Evolutionary conservation across 768 basidiomycete species (phyloP), one percentile per base, ranked within the genome.

Genomic region (Boletus huronensis): DNA sequence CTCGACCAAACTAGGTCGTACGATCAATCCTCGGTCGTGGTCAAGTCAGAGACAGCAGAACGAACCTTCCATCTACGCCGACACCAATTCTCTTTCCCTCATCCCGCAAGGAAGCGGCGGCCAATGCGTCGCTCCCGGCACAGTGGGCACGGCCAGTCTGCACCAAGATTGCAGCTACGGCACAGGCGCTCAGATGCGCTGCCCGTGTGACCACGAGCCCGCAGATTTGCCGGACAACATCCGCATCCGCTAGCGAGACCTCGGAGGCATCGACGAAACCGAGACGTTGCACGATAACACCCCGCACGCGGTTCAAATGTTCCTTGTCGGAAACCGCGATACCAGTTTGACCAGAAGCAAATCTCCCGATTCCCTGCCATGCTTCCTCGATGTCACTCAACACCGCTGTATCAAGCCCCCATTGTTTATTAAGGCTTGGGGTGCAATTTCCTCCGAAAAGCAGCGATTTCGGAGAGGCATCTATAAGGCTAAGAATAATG

Each of bases 341-440:
- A 23, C 29, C 31, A 16, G 64, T 35, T 52, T 54, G 48, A 69
- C 60, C 34, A 62, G 74, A 29, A 56, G 60, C 43, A 53, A 64
- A 58, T 55, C 74, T 32, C 58, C 72, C 70, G 10, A 70, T 63
- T 10, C 78, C 79, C 51, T 79, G 77, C 88, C 88, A 91, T 17
- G 88, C 87, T 50, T 78, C 81, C 69, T 93, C 92, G 42, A 94
- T 77, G 35, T 81, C 83, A 45, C 90, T 93, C 78, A 97, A 83
- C 53, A 95, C 78, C n/a, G 93, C 91, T 0, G 95, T 91, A 72
- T 99, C 97, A 54, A 98, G 74, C 1, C 94, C 97, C 74, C 96
- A 99, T 63, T 97, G 96, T 23, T 79, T 81, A 74, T 99, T 98
- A 58, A 99, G 69, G 9, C 68, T 67, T 0, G 73, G 55, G 5